phyloP scores from a whole-genome alignment of 2,329 filamentous ascomycete species.

The Chaetomiaceae sp. region DNA sequence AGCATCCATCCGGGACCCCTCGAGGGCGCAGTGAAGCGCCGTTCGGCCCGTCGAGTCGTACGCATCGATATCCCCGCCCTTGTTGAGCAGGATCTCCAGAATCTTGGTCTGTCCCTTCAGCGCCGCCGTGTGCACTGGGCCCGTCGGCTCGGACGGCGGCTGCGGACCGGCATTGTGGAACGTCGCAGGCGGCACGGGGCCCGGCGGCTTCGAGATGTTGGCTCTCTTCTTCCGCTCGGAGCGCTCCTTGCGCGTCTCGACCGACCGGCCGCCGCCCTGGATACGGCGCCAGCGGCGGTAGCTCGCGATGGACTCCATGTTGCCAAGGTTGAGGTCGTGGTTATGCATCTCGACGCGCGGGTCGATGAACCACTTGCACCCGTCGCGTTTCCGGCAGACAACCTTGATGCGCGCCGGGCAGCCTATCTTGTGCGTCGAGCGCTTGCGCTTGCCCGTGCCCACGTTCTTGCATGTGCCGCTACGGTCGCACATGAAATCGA shows the following conservation, averaged over 20 bases:
- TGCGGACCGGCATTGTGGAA: conserved; percentile 18
- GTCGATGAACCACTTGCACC: conserved; percentile 25
- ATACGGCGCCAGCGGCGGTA: conserved; percentile 24
- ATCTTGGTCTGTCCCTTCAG: conserved; percentile 24
- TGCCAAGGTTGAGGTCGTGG: conserved; percentile 20
- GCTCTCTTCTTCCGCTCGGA: conserved; percentile 16
- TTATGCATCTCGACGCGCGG: conserved; percentile 24
- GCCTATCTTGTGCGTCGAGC: conserved; percentile 20
- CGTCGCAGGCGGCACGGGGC: conserved; percentile 19
- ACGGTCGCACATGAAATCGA: conserved; percentile 24
- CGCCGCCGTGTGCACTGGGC: conserved; percentile 23
- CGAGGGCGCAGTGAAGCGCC: conserved; percentile 23
- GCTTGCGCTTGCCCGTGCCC: conserved; percentile 23
- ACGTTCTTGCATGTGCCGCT: conserved; percentile 21
- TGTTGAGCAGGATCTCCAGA: conserved; percentile 21
- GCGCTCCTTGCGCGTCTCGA: conserved; percentile 18
- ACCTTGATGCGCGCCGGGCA: conserved; percentile 24
- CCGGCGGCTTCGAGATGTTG: neutral
- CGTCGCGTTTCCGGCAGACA: conserved; percentile 20
- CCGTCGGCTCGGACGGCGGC: conserved; percentile 14
- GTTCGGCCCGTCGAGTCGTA: conserved; percentile 21
- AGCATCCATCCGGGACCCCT: conserved; percentile 18
- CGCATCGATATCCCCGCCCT: conserved; percentile 21
- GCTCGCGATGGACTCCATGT: conserved; percentile 21
- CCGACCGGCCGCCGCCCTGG: conserved; percentile 10